These are phyloP conservation scores for Leucocoprinus birnbaumii DNA, from an alignment of 768 basidiomycete species.

Conservation along the genomic window DNA sequence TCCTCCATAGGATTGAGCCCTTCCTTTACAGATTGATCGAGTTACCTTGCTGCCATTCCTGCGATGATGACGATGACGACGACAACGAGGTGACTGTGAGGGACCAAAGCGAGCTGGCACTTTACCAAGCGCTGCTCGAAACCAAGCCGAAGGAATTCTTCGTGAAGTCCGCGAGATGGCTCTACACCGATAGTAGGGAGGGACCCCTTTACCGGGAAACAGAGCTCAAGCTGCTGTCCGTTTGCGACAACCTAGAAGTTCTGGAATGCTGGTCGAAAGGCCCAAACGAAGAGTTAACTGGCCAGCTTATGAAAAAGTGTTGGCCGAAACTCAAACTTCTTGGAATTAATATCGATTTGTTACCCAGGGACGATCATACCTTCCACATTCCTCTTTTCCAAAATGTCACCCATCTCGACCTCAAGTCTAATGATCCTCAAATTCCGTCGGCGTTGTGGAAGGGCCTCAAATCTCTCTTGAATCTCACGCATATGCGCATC, in stretches of 20 bases:
- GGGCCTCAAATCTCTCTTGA: conserved; percentile 1
- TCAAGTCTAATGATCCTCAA: neutral
- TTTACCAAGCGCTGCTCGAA: neutral
- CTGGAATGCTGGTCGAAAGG: conserved; percentile 6
- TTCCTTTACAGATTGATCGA: neutral
- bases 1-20: neutral
- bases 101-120: neutral
- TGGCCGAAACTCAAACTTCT: conserved; percentile 2
- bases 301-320: neutral
- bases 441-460: conserved; percentile 1
- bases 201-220: neutral
- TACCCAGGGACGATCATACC: conserved; percentile 4
- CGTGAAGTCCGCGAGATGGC: neutral
- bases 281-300: neutral
- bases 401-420: conserved; percentile 7
- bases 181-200: neutral
- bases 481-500: conserved; percentile 1
- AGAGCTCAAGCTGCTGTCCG: neutral
- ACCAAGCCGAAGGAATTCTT: conserved; percentile 1
- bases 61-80: no score
- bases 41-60: neutral
- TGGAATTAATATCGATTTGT: neutral
- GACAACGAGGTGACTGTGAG: neutral
- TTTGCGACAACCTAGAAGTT: neutral
- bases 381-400: conserved; percentile 8